Evolutionary conservation across 2,329 filamentous ascomycete genomes (phyloP).

Genomic region (Fusarium sp.): DNA sequence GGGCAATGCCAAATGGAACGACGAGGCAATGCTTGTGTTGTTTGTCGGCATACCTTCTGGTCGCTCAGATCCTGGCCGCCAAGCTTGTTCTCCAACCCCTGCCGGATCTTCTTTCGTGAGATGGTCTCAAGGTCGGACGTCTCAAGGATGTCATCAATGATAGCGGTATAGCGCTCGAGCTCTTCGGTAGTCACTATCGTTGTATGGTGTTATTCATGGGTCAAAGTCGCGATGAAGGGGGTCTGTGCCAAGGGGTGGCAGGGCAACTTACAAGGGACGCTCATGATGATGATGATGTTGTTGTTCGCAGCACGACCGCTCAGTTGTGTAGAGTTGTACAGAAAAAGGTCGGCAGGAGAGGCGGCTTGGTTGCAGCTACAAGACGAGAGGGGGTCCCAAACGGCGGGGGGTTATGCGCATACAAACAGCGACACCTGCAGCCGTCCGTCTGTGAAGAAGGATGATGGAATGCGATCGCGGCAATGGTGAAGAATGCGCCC

Average conservation of each 20-base stretch:
- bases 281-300: slow-evolving; percentile 38
- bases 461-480: slow-evolving; percentile 28
- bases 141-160: slow-evolving; percentile 69
- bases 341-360: background rate
- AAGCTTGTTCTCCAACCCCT: slow-evolving; percentile 63
- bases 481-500: slow-evolving; percentile 31
- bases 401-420: slow-evolving; percentile 29
- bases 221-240: background rate
- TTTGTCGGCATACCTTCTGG: slow-evolving; percentile 60
- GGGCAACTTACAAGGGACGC: slow-evolving; percentile 38
- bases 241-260: slow-evolving; percentile 11
- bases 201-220: slow-evolving; percentile 6
- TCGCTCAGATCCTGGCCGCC: slow-evolving; percentile 66
- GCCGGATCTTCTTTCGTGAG: slow-evolving; percentile 70
- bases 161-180: slow-evolving; percentile 61
- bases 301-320: background rate
- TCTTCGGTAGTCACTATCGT: slow-evolving; percentile 62
- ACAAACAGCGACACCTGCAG: slow-evolving; percentile 18
- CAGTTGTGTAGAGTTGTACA: slow-evolving; percentile 20
- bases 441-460: slow-evolving; percentile 13
- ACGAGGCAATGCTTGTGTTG: background rate
- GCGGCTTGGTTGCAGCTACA: slow-evolving; percentile 17
- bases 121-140: slow-evolving; percentile 70
- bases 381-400: slow-evolving; percentile 13
- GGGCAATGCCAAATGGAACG: background rate